phyloP scores from a whole-genome alignment of 164 flowering plant genomes.

The Echeveria elegans region DNA sequence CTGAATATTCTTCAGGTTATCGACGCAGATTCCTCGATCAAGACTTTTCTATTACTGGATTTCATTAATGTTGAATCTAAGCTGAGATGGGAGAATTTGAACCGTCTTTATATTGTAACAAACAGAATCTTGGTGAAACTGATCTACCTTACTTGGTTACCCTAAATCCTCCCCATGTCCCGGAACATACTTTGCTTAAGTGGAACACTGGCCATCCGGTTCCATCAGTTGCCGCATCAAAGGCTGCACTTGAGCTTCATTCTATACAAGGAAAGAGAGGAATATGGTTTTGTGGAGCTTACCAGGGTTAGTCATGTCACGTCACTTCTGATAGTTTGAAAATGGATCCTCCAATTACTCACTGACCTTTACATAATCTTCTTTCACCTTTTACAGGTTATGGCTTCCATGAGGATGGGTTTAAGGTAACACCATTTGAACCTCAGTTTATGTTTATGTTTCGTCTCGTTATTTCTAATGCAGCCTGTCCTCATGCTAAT shows the following conservation, averaged over 20 bases:
- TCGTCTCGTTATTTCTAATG: neutral
- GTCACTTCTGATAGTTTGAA: neutral
- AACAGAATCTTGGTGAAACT: slow-evolving; percentile 64
- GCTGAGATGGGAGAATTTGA: neutral
- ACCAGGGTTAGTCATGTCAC: slow-evolving; percentile 51
- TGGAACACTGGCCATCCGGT: slow-evolving; percentile 84
- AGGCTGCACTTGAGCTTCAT: slow-evolving; percentile 61
- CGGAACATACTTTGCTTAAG: slow-evolving; percentile 54
- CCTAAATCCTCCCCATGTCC: slow-evolving; percentile 62
- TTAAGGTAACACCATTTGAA: slow-evolving; percentile 41
- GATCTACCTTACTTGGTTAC: slow-evolving; percentile 65
- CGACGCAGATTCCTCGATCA: neutral
- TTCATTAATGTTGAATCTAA: neutral
- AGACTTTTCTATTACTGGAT: neutral
- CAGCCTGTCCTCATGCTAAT: neutral
- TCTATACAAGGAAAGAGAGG: slow-evolving; percentile 79
- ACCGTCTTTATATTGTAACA: neutral
- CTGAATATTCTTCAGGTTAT: slow-evolving; percentile 87
- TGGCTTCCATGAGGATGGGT: slow-evolving; percentile 94
- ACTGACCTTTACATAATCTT: neutral
- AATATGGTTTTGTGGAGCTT: slow-evolving; percentile 95
- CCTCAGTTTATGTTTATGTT: neutral
- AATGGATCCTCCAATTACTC: neutral
- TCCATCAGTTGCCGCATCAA: slow-evolving; percentile 84
- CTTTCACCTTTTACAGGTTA: slow-evolving; percentile 40